phyloP scores from a whole-genome alignment of 352 stramenopile genomes.

The Phytophthora kernoviae region DNA sequence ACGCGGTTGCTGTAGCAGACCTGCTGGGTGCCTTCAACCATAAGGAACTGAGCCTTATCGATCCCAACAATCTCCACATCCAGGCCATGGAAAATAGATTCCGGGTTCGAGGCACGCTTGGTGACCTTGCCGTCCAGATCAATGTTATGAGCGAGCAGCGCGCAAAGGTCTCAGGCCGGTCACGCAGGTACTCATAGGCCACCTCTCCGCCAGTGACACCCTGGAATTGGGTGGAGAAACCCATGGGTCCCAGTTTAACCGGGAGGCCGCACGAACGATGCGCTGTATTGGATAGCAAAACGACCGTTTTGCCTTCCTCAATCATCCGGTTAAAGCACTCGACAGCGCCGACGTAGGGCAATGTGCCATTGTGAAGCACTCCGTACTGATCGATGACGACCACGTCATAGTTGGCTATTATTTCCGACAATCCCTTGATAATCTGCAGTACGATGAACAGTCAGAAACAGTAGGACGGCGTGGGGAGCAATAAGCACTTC shows the following conservation, averaged over 20 bases:
- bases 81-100: constrained; percentile 59
- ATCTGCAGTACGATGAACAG: constrained; percentile 20
- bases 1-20: constrained; percentile 51
- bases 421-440: constrained; percentile 35
- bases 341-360: constrained; percentile 63
- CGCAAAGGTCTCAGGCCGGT: constrained; percentile 25
- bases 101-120: constrained; percentile 33
- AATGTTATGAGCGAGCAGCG: constrained; percentile 52
- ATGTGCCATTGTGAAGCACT: constrained; percentile 90
- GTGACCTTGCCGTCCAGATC: constrained; percentile 36
- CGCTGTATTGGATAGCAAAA: constrained; percentile 92
- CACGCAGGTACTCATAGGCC: constrained; percentile 46
- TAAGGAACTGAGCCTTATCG: constrained; percentile 50
- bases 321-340: constrained; percentile 69
- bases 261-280: constrained; percentile 57
- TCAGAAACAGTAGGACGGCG: neutral
- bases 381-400: constrained; percentile 94
- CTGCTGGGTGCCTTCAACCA: constrained; percentile 63
- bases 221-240: constrained; percentile 66
- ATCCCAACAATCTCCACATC: constrained; percentile 46
- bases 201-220: constrained; percentile 64
- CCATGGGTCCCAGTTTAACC: constrained; percentile 62
- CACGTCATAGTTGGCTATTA: constrained; percentile 79
- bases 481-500: neutral
- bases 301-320: constrained; percentile 63